Conservation (phyloP, 1,139 yeast species). For the Candida sanyaensis region DNA sequence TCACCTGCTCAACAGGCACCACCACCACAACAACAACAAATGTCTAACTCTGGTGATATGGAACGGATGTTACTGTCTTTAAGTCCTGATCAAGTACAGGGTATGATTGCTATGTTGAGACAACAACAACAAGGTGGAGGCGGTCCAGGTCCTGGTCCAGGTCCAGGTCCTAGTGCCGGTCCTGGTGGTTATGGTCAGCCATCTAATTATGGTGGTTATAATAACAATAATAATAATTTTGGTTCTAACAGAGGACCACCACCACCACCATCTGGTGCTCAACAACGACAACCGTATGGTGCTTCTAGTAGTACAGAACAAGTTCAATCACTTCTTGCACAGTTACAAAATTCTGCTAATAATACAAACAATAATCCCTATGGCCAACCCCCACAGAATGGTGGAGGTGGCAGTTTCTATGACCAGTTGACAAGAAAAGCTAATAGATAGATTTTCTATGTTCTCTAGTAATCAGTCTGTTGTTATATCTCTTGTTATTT, state of each 20-base stretch:
- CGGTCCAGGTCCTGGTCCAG: too few species aligned
- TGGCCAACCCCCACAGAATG: conserved; percentile 13
- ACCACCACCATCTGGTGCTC: conserved; percentile 7
- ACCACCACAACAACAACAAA: conserved; percentile 7
- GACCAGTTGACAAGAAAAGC: conserved; percentile 42
- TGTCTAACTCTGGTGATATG: conserved; percentile 13
- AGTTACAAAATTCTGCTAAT: conserved; percentile 20
- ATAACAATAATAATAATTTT: not conserved
- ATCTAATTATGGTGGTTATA: conserved; percentile 1
- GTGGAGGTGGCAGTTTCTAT: conserved; percentile 28
- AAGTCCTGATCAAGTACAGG: conserved; percentile 55
- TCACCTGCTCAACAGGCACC: conserved; percentile 10
- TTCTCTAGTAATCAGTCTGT: not conserved
- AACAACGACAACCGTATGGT: conserved; percentile 8
- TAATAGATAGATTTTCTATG: conserved; percentile 17
- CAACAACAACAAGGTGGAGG: conserved; percentile 16
- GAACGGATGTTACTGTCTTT: conserved; percentile 45
- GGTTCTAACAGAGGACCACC: conserved; percentile 9
- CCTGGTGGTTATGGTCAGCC: not conserved
- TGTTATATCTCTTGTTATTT: not conserved
- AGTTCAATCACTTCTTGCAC: conserved; percentile 31
- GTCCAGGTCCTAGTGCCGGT: too few species aligned
- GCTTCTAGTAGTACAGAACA: conserved; percentile 17
- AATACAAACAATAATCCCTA: conserved; percentile 6
- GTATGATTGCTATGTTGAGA: conserved; percentile 42